phyloP scores from a whole-genome alignment of 192 early-diverging fungal genomes.

The Nowakowskiella sp. region DNA sequence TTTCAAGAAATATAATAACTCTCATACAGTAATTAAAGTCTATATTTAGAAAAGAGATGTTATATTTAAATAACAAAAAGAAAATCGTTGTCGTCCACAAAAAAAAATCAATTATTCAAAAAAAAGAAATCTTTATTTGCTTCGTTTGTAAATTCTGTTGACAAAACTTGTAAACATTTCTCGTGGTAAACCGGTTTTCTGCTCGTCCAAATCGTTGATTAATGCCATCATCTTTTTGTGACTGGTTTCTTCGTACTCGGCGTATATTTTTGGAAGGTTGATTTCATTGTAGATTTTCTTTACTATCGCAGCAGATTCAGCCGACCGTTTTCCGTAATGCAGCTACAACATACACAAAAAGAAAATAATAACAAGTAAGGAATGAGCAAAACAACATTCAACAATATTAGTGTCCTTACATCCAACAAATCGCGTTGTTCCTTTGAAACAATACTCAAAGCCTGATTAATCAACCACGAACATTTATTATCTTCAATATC shows the following conservation, averaged over 20 bases:
- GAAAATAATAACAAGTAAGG: not conserved
- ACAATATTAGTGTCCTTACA: constrained; percentile 25
- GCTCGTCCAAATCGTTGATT: constrained; percentile 78
- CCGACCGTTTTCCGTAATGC: constrained; percentile 85
- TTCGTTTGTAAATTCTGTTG: constrained; percentile 92
- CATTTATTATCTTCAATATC: constrained; percentile 99
- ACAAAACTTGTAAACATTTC: constrained; percentile 87
- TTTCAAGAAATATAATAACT: too few relatives aligned
- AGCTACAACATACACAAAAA: constrained; percentile 37
- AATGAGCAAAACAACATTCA: constrained; percentile 1
- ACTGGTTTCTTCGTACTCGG: constrained; percentile 82
- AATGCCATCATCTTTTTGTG: constrained; percentile 62
- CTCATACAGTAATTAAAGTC: too few relatives aligned
- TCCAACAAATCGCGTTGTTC: constrained; percentile 81
- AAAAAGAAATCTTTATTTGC: constrained; percentile 56
- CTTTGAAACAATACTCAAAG: constrained; percentile 62
- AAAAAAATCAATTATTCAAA: too few relatives aligned
- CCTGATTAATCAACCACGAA: constrained; percentile 94
- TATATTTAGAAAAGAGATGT: too few relatives aligned
- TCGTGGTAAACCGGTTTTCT: constrained; percentile 63
- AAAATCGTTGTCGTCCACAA: too few relatives aligned
- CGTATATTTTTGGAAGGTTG: constrained; percentile 69
- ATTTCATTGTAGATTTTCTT: constrained; percentile 81
- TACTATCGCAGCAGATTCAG: constrained; percentile 66
- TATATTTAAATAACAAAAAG: too few relatives aligned